phyloP scores from a whole-genome alignment of 1,284 basidiomycete genomes.

The Fomes fomentarius region DNA sequence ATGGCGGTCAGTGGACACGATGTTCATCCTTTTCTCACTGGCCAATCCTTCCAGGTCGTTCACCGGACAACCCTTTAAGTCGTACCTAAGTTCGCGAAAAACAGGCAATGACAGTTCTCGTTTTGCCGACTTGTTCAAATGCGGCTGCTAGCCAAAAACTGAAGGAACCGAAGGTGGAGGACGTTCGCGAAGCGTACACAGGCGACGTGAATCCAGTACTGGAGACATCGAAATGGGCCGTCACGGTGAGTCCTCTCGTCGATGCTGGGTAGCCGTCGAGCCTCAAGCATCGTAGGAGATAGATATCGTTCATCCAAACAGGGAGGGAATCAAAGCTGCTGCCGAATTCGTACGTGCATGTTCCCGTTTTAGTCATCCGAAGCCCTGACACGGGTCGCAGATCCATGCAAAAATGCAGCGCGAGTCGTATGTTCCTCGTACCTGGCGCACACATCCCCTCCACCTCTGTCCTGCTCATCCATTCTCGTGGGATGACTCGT shows the following conservation, averaged over 20 bases:
- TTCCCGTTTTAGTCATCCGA: not conserved
- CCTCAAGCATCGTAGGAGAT: not conserved
- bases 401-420: constrained; percentile 58
- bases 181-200: not conserved
- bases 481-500: constrained; percentile 52
- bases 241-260: constrained; percentile 8
- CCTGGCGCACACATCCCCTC: constrained; percentile 78
- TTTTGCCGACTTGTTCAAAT: not conserved
- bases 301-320: constrained; percentile 11
- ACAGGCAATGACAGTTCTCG: not conserved
- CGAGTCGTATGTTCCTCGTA: constrained; percentile 73
- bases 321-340: constrained; percentile 14
- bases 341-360: constrained; percentile 11
- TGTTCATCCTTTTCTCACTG: not conserved
- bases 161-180: not conserved
- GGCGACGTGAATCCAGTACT: constrained; percentile 17
- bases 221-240: constrained; percentile 10
- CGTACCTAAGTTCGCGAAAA: not conserved
- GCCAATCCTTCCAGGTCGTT: no score
- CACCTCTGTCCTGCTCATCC: constrained; percentile 72
- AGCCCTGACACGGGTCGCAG: constrained; percentile 37
- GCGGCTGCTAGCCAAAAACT: not conserved
- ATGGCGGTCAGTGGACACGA: not conserved
- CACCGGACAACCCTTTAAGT: not conserved
- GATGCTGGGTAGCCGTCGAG: not conserved